Percentiles rank a stretch among this genome's conserved stretches.
Evolutionary conservation across 768 basidiomycete species (phyloP).

Genomic region (Amylocystis lapponica): DNA sequence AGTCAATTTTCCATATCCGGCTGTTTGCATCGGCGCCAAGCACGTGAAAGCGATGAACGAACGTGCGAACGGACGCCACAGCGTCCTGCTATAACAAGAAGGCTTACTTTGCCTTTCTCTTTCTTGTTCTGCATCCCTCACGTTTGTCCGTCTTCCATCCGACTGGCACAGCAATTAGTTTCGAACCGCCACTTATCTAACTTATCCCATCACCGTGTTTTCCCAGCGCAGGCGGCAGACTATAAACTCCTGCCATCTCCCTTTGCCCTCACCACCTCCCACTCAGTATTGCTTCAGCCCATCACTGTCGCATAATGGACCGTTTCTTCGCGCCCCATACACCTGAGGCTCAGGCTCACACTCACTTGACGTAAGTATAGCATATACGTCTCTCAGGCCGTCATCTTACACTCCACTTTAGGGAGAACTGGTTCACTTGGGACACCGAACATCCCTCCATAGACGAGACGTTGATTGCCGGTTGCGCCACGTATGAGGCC

Average conservation of each 20-base stretch:
- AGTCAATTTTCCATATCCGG: no score
- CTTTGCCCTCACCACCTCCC: no score
- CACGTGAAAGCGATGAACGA: no score
- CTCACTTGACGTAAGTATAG: conserved; percentile 53
- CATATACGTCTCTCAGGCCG: background rate
- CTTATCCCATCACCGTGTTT: background rate
- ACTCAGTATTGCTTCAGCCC: no score
- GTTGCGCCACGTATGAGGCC: conserved; percentile 76
- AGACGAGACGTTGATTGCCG: conserved; percentile 69
- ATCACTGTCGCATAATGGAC: conserved; percentile 40
- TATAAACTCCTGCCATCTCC: no score
- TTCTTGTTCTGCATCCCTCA: no score
- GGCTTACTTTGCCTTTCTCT: no score
- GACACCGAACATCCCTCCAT: conserved; percentile 64
- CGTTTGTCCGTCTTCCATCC: no score
- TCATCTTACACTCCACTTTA: conserved; percentile 23
- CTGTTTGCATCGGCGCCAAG: no score
- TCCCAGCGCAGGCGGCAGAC: no score
- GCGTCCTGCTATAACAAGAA: background rate
- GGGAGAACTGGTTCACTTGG: conserved; percentile 66
- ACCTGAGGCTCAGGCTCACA: conserved; percentile 68
- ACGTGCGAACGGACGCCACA: background rate
- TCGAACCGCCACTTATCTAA: no score
- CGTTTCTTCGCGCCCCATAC: conserved; percentile 69
- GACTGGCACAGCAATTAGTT: no score